Evolutionary conservation across 192 early-diverging fungal species (phyloP).

Genomic region (Coemansia aciculifera): DNA sequence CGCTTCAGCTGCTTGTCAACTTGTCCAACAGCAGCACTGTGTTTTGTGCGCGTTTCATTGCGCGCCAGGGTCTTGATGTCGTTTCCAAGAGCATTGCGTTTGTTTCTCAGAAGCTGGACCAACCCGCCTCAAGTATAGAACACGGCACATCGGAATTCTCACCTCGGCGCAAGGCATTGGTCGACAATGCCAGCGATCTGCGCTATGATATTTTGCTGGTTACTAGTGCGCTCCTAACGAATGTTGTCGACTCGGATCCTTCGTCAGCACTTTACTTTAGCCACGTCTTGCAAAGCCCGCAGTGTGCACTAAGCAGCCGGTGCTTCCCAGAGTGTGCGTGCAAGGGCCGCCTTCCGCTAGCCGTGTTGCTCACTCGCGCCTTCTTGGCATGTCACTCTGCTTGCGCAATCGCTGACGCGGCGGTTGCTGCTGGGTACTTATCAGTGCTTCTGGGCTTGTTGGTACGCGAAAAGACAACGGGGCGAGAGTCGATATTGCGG

Average conservation of each 20-base stretch:
- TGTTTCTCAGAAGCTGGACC: conserved; percentile 24
- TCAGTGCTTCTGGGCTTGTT: conserved; percentile 45
- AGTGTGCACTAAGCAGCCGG: conserved; percentile 16
- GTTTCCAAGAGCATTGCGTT: conserved; percentile 45
- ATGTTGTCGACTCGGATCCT: conserved; percentile 46
- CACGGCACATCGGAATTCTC: conserved; percentile 11
- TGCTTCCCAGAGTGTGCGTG: conserved; percentile 45
- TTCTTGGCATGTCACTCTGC: conserved; percentile 33
- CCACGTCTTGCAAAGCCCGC: conserved; percentile 35
- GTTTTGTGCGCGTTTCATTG: conserved; percentile 43
- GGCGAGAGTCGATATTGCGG: conserved; percentile 17
- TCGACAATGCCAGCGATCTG: conserved; percentile 28
- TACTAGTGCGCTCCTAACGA: conserved; percentile 43
- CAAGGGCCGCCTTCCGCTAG: conserved; percentile 18
- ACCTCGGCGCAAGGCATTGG: conserved; percentile 17
- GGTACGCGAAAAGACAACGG: conserved; percentile 19
- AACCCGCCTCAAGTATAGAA: neutral
- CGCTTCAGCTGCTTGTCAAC: conserved; percentile 48
- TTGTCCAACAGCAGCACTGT: conserved; percentile 44
- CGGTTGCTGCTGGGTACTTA: conserved; percentile 45
- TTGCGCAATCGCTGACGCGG: conserved; percentile 21
- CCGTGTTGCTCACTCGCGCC: conserved; percentile 27
- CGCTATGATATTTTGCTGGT: conserved; percentile 47
- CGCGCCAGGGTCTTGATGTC: conserved; percentile 27
- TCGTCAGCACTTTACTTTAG: conserved; percentile 35